Evolutionary conservation across 306 rosid species (phyloP).

Genomic region (Pyrus betulifolia): DNA sequence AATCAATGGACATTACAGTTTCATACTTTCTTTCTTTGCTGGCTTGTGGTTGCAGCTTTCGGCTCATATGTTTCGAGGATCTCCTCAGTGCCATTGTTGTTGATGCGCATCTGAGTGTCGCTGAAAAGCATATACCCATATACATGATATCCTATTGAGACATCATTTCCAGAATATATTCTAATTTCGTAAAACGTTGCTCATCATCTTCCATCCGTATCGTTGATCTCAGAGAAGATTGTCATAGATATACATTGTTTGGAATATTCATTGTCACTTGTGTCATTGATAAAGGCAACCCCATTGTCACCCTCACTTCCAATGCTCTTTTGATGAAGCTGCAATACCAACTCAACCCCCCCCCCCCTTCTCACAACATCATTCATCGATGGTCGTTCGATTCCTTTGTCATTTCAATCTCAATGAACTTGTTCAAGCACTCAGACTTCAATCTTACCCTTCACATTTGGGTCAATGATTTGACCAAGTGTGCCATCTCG

Average conservation of each 20-base stretch:
- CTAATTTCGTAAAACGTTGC: neutral
- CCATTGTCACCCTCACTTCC: neutral
- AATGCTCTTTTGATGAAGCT: conserved; percentile 8
- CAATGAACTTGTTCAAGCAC: neutral
- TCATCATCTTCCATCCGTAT: neutral
- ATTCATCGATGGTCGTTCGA: conserved; percentile 37
- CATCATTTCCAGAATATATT: neutral
- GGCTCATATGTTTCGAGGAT: no score
- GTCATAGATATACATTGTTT: neutral
- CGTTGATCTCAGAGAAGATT: neutral
- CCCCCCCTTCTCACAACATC: conserved; percentile 23
- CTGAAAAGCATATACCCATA: no score
- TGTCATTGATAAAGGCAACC: neutral
- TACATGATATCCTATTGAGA: no score
- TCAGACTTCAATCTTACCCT: neutral
- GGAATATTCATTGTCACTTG: neutral
- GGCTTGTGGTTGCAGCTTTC: no score
- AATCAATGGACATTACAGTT: no score
- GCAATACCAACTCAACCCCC: conserved; percentile 29
- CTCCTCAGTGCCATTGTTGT: no score
- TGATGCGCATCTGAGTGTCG: no score
- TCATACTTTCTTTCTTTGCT: no score
- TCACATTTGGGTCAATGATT: neutral
- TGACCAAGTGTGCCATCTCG: neutral
- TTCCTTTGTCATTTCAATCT: conserved; percentile 30